Evolutionary conservation across 768 basidiomycete species (phyloP), one percentile per base, ranked within the genome.

Genomic region (Amanita rimosa): DNA sequence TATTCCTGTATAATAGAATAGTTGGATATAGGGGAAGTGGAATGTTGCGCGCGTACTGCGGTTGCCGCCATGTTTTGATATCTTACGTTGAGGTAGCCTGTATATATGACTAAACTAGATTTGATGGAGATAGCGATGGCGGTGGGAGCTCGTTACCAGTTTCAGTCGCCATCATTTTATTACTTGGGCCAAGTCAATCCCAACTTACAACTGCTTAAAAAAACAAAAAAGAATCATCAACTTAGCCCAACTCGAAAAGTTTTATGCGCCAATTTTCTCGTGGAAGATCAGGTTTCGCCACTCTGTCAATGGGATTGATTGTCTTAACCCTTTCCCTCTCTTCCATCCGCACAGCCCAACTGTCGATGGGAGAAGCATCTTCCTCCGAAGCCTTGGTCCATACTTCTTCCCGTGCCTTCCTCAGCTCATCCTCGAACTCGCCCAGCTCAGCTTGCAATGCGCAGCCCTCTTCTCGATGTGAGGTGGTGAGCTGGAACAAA

Each of bases 11-110:
- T 65, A 22, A 76, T 68, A 21, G 76, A 76, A 60, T 74, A 85
- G 62, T 69, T 75, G 40, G 81, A 74, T 37, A 86, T 70, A 13
- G 85, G 86, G 4, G 85, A 80, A 1, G 79, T 79, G 38, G 84
- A 87, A 54, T 81, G 65, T 70, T 81, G 83, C 56, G 80, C 70
- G 58, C 79, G 72, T 45, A 78, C 73, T 64, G 79, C 70, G 83
- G 85, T 85, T 26, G 45, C 34, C 14, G 49, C 34, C 21, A 51
- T 35, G 45, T 8, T 11, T 5, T 22, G 13, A 21, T 22, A 29
- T 24, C 24, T 27, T 14, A 27, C 22, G 16, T 27, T 27, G n/a
- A 27, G 7, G 16, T 4, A 31, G 13, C 4, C 11, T n/a, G 40
- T 27, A 29, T 43, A 43, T 43, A 43, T 27, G 41, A 43, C 41